A percentile compares a stretch with the other conserved stretches of the same genome.
These are phyloP conservation scores for Saccharomycopsis lassenensis DNA, from an alignment of 805 yeast species.

Conservation along the genomic window DNA sequence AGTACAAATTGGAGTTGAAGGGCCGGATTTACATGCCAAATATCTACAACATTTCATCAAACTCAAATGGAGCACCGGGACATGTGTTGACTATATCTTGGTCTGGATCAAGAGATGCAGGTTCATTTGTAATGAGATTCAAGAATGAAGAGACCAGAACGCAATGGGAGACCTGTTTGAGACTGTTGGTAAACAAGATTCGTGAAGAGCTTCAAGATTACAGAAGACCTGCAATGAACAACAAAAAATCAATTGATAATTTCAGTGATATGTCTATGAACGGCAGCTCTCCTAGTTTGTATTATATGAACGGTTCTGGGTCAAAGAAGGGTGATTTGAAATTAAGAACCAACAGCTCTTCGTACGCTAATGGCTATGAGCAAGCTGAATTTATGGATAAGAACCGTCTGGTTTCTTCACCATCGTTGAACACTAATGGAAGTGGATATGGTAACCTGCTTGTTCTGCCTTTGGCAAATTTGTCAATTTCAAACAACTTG, in stretches of 20 bases:
- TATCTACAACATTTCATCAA: conserved; percentile 33
- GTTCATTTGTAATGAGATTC: conserved; percentile 73
- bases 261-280: neutral
- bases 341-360: conserved; percentile 3
- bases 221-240: neutral
- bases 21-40: conserved; percentile 77
- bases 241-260: too few species aligned
- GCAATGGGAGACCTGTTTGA: conserved; percentile 70
- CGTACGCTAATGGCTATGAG: conserved; percentile 3
- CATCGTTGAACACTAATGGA: conserved; percentile 2
- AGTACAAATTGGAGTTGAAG: conserved; percentile 46
- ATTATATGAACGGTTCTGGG: too few species aligned
- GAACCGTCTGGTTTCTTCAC: conserved; percentile 7
- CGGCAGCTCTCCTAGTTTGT: neutral
- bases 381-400: neutral
- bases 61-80: conserved; percentile 30
- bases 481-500: neutral
- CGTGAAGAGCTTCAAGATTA: conserved; percentile 22
- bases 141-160: conserved; percentile 71
- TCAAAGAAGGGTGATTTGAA: too few species aligned
- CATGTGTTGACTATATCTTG: conserved; percentile 59
- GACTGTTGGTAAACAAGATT: conserved; percentile 29
- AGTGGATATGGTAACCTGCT: neutral
- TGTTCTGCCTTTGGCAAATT: neutral
- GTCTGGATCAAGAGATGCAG: conserved; percentile 82